phyloP scores from a whole-genome alignment of 768 basidiomycete species.

The Collybia nuda region DNA sequence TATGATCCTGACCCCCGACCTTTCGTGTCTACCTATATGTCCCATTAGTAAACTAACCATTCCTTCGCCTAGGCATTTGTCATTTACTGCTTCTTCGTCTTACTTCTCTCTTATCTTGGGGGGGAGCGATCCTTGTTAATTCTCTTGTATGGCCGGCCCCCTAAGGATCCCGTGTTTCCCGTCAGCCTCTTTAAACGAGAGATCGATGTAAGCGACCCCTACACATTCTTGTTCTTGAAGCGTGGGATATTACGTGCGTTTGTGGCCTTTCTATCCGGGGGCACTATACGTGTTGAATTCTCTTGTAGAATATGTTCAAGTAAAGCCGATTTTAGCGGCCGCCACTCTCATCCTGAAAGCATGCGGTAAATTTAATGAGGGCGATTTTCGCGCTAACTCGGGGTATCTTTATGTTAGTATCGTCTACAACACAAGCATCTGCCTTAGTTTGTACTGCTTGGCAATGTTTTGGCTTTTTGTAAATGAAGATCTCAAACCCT shows the following conservation, averaged over 20 bases:
- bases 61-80: slow-evolving; percentile 71
- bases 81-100: slow-evolving; percentile 89
- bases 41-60: too few species aligned
- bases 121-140: slow-evolving; percentile 94
- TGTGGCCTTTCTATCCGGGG: background rate
- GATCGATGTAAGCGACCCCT: slow-evolving; percentile 93
- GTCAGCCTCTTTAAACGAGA: slow-evolving; percentile 79
- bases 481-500: slow-evolving; percentile 84
- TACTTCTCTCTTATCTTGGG: slow-evolving; percentile 82
- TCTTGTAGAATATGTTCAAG: slow-evolving; percentile 89
- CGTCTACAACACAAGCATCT: slow-evolving; percentile 82
- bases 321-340: slow-evolving; percentile 88
- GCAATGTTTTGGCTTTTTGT: slow-evolving; percentile 98
- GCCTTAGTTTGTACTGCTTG: slow-evolving; percentile 81
- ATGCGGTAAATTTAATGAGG: slow-evolving; percentile 85
- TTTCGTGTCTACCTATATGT: too few species aligned
- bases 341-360: slow-evolving; percentile 87
- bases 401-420: slow-evolving; percentile 92
- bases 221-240: slow-evolving; percentile 91
- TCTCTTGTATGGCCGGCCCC: slow-evolving; percentile 85
- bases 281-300: slow-evolving; percentile 3
- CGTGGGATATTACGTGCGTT: slow-evolving; percentile 87
- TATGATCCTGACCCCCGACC: too few species aligned
- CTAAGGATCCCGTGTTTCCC: slow-evolving; percentile 86
- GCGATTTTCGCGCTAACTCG: slow-evolving; percentile 77